A percentile compares a stretch with the other conserved stretches of the same genome.
Evolutionary conservation across 1,284 basidiomycete genomes (phyloP).

Genomic region (Sporisorium exsertum): DNA sequence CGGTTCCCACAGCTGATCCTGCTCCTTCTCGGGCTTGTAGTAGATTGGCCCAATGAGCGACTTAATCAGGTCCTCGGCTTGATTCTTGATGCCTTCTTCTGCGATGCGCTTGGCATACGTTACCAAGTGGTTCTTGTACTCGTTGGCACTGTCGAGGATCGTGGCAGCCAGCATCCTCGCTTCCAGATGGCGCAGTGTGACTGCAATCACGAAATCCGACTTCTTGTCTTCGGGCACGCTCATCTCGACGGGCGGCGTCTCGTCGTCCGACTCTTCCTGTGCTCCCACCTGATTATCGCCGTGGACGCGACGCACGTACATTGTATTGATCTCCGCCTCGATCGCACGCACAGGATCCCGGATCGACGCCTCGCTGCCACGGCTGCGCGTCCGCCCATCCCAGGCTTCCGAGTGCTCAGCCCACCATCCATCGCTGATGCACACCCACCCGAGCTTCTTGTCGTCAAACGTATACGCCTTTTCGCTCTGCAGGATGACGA

Average conservation of each 20-base stretch:
- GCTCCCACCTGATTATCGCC: conserved; percentile 36
- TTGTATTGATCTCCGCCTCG: conserved; percentile 61
- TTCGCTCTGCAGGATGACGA: conserved; percentile 55
- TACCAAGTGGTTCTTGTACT: conserved; percentile 59
- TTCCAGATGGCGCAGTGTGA: conserved; percentile 64
- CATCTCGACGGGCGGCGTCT: conserved; percentile 38
- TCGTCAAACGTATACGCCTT: conserved; percentile 62
- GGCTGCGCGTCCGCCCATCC: conserved; percentile 56
- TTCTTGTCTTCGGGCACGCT: conserved; percentile 48
- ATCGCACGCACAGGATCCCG: conserved; percentile 59
- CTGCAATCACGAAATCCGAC: conserved; percentile 51
- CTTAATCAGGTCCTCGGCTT: conserved; percentile 65
- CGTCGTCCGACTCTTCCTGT: conserved; percentile 41
- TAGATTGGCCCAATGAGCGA: conserved; percentile 65
- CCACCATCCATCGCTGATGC: conserved; percentile 59
- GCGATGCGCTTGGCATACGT: conserved; percentile 59
- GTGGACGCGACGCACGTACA: conserved; percentile 48
- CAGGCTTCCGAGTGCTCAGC: conserved; percentile 61
- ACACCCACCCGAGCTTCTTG: conserved; percentile 52
- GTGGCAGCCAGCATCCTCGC: conserved; percentile 60
- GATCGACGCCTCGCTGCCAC: conserved; percentile 41
- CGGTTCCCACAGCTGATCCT: conserved; percentile 38
- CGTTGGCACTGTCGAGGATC: conserved; percentile 60
- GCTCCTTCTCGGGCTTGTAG: conserved; percentile 51
- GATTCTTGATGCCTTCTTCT: conserved; percentile 63